phyloP scores from a whole-genome alignment of 2,329 filamentous ascomycete genomes.

The Volutella citrinella region DNA sequence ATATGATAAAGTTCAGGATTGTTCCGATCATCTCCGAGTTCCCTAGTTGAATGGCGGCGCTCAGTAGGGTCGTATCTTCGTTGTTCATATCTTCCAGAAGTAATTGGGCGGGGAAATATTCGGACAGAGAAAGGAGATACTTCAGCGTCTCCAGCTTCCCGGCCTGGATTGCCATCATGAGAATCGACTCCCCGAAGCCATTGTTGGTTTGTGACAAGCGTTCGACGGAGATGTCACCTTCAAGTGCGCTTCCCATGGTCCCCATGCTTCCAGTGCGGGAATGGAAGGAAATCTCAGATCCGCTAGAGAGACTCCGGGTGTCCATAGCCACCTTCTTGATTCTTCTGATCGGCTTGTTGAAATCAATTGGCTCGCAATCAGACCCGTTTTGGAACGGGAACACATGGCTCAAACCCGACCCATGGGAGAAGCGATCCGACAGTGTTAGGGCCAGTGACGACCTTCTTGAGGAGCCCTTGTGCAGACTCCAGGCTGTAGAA shows the following conservation, averaged over 20 bases:
- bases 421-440: constrained; percentile 52
- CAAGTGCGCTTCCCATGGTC: constrained; percentile 69
- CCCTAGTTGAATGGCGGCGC: constrained; percentile 84
- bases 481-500: constrained; percentile 47
- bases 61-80: constrained; percentile 84
- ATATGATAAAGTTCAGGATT: constrained; percentile 68
- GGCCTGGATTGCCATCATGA: constrained; percentile 81
- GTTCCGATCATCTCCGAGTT: constrained; percentile 71
- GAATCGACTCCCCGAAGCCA: constrained; percentile 74
- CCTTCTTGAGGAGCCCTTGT: constrained; percentile 39
- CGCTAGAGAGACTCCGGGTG: constrained; percentile 80
- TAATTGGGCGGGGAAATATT: constrained; percentile 69
- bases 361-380: constrained; percentile 40
- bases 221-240: constrained; percentile 84
- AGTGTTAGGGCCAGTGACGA: constrained; percentile 41
- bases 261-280: constrained; percentile 77
- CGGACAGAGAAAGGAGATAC: constrained; percentile 74
- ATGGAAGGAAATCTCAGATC: constrained; percentile 78
- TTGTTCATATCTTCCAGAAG: constrained; percentile 84
- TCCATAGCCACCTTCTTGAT: constrained; percentile 87
- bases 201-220: constrained; percentile 70
- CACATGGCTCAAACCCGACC: constrained; percentile 71
- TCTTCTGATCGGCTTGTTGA: constrained; percentile 41
- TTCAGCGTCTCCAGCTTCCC: constrained; percentile 68
- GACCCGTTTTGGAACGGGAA: constrained; percentile 74